Base-by-base conservation (phyloP, 108 stramenopile species). In the Mediolabrus comicus region DNA sequence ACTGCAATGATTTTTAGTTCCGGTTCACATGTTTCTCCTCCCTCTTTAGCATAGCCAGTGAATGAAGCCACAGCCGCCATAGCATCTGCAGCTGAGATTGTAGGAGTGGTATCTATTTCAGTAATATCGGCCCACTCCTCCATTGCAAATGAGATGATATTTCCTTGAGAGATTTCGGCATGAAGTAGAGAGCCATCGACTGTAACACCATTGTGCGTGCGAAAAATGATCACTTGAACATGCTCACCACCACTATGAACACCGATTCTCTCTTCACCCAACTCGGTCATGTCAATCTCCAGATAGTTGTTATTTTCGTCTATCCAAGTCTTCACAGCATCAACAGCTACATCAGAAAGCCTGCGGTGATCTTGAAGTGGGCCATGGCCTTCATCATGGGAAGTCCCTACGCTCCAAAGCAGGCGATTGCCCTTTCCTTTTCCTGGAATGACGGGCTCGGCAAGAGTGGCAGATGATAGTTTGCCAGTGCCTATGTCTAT, bases 401-500 rank as follows among this genome's bases (percentile, higher is more conserved):
- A 4, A 1, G n/a, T n/a, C n/a, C 65, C 65, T 12, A 65, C 65
- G 54, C 52, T 65, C 65, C 65, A 65, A 10, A 53, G 17, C 4
- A 65, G 53, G 36, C 8, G 12, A 19, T 65, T 65, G 0, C 52
- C 65, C n/a, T 33, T 34, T 0, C 65, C 65, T 34, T 19, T 26
- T 19, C 65, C 65, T 1, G 65, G 65, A 0, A 65, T 19, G 11
- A 65, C 34, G 13, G 51, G 52, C 6, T 34, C 65, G 13, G 53
- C 54, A 11, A 65, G 54, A 56, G 41, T 54, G 24, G 55, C 0
- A 19, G 54, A 56, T 26, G 66, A 53, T 14, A 67, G 3, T 41
- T 67, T 67, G 22, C 66, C 66, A 30, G 66, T 56, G 14, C 66
- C 36, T 9, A 53, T 54, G 29, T 67, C 66, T 27, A 56, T 51